Base-by-base conservation (phyloP, 441 rosid species). In the Sinapis alba region DNA sequence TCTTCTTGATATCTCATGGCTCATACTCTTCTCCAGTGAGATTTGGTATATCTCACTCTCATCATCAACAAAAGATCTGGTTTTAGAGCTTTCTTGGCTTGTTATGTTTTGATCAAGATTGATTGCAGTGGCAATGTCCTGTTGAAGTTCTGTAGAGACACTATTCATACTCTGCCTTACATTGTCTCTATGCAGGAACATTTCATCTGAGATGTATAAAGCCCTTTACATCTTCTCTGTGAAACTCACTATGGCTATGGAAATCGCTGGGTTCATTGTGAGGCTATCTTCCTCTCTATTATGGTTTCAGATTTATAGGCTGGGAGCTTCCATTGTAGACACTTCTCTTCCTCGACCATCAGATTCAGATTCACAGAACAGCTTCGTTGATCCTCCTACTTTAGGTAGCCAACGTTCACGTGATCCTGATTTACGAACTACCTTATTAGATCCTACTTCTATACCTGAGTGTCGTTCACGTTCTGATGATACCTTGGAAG, bases 221-320 rank as follows among this genome's bases (percentile, higher is more conserved):
- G 20, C 56, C 5, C 68, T 78, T 67, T 84, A 87, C 77, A 80
- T 89, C 78, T 86, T 91, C 71, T 95, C 97, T 1, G 86, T 93
- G 77, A 87, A 83, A 79, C 95, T 95, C 81, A 80, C 97, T 23
- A 34, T 95, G 80, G 90, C 90, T 0, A 90, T 90, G 98, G 92
- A 93, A 80, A 85, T 91, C 71, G 63, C 85, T 75, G 97, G 97
- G 43, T 93, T 87, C 77, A 74, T 86, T 24, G 86, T 91, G 71
- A 84, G 99, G 87, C 67, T 95, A 8, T 88, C 83, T 2, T 93
- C 99, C 12, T 86, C 96, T 3, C 80, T 93, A 59, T 57, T 93
- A 26, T 93, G 99, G 99, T 84, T 93, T 85, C 99, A 91, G 87
- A 95, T 95, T 34, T 95, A 91, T 75, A 83, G 91, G 79, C 83